Percentiles rank a stretch among this genome's conserved stretches.
These are phyloP conservation scores for Silene coronaria DNA, from an alignment of 179 eudicot genomes.

Conservation along the genomic window DNA sequence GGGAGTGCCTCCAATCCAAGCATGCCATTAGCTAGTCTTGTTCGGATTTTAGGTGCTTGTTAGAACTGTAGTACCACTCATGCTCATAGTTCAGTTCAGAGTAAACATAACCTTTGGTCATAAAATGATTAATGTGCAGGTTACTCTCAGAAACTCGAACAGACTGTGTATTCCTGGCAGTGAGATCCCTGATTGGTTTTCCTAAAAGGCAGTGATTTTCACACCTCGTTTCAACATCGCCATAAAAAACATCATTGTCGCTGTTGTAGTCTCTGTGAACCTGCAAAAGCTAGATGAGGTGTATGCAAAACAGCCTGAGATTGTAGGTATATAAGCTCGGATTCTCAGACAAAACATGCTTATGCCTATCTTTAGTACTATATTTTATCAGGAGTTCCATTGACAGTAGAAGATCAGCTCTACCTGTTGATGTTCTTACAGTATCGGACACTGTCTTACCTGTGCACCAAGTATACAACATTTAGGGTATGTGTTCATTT, in stretches of 20 bases:
- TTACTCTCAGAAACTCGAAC: slow-evolving; percentile 26
- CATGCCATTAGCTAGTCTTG: background rate
- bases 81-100: background rate
- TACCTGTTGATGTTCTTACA: slow-evolving; percentile 22
- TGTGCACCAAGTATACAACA: too few relatives aligned
- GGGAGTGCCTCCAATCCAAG: too few relatives aligned
- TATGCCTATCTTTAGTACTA: slow-evolving; percentile 17
- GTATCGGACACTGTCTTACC: background rate
- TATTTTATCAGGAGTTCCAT: slow-evolving; percentile 37
- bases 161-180: slow-evolving; percentile 31
- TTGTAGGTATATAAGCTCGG: slow-evolving; percentile 30
- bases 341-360: slow-evolving; percentile 27
- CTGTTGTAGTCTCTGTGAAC: slow-evolving; percentile 40
- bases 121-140: slow-evolving; percentile 21
- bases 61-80: too few relatives aligned
- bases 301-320: slow-evolving; percentile 20
- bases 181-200: slow-evolving; percentile 33
- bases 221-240: slow-evolving; percentile 30
- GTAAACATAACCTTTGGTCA: background rate
- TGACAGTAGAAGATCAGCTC: slow-evolving; percentile 40
- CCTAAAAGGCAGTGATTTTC: slow-evolving; percentile 15
- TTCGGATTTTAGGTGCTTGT: background rate
- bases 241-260: slow-evolving; percentile 40
- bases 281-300: slow-evolving; percentile 14
- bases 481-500: too few relatives aligned